Base-by-base conservation (phyloP, 2,329 filamentous ascomycete genomes). In the Ceratocystis cacaofunesta region DNA sequence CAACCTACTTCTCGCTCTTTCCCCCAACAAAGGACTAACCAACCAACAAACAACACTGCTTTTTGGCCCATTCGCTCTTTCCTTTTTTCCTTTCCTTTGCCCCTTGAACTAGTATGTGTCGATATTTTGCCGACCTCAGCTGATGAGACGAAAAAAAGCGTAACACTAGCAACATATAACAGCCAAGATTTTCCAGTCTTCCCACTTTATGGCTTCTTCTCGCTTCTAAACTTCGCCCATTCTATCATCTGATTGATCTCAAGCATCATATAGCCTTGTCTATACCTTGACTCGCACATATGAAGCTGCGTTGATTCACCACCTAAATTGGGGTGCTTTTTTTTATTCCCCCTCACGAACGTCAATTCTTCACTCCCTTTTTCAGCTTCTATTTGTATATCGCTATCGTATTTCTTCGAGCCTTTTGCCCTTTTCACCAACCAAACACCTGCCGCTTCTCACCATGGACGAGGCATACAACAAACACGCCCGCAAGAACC, bases 381-480 rank as follows among this genome's bases (percentile, higher is more conserved):
- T 65, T 5, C 43, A n/a, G 50, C 52, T 48, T 60, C 43, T 19
- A 30, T 58, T 3, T 5, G 2, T 17, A 46, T 41, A 25, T 48
- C 15, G 30, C 19, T 32, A 12, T 36, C 52, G 43, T 36, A 17
- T 58, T 58, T 32, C 12, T 52, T n/a, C 7, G 28, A 5, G 44
- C 62, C 57, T 48, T 30, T 65, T 32, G 36, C 15, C 36, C 41
- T 61, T 46, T 48, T 30, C 30, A 7, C 63, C 58, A 58, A 8
- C 50, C 19, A 58, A 5, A 32, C 30, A 17, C 32, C 43, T 48
- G 17, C 2, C 36, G 30, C 48, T 32, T 30, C 12, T 60, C 67
- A 73, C 61, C 65, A 83, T 86, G 83, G 84, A 86, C 69, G 76
- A 80, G 68, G 81, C 82, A 67, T 85, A 83, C 72, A 83, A 82